Conservation (phyloP, 164 flowering plant species). For the Macadamia tetraphylla region DNA sequence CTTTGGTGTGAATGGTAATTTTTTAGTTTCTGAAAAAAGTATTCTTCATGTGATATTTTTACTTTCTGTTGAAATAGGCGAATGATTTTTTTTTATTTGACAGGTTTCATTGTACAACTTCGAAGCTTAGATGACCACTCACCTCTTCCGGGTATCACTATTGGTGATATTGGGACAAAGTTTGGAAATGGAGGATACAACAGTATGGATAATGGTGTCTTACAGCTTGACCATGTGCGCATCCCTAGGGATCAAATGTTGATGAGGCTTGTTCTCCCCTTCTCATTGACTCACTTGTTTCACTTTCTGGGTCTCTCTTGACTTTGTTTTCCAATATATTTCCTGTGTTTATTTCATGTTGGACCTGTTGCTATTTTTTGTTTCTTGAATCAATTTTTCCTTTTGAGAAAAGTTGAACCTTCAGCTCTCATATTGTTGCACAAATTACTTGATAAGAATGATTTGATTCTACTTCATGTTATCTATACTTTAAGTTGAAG, state of each 20-base stretch:
- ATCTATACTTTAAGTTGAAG: too few relatives aligned
- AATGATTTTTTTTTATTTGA: neutral
- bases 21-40: neutral
- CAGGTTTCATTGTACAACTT: conserved; percentile 93
- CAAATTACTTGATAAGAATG: too few relatives aligned
- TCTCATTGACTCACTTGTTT: neutral
- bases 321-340: neutral
- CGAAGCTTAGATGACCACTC: conserved; percentile 86
- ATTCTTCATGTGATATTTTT: neutral
- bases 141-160: conserved; percentile 85
- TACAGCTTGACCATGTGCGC: conserved; percentile 82
- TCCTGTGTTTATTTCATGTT: too few relatives aligned
- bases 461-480: too few relatives aligned
- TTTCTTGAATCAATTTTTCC: too few relatives aligned
- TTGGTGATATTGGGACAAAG: conserved; percentile 96
- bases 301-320: neutral
- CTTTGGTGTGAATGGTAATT: conserved; percentile 81
- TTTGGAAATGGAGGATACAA: conserved; percentile 98
- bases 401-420: too few relatives aligned
- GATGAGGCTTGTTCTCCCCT: conserved; percentile 60
- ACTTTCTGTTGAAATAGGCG: neutral
- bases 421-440: too few relatives aligned
- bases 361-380: too few relatives aligned
- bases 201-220: conserved; percentile 91
- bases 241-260: conserved; percentile 96